Evolutionary conservation across 2,329 filamentous ascomycete genomes (phyloP).

Genomic region (Aphanoascus verrucosus): DNA sequence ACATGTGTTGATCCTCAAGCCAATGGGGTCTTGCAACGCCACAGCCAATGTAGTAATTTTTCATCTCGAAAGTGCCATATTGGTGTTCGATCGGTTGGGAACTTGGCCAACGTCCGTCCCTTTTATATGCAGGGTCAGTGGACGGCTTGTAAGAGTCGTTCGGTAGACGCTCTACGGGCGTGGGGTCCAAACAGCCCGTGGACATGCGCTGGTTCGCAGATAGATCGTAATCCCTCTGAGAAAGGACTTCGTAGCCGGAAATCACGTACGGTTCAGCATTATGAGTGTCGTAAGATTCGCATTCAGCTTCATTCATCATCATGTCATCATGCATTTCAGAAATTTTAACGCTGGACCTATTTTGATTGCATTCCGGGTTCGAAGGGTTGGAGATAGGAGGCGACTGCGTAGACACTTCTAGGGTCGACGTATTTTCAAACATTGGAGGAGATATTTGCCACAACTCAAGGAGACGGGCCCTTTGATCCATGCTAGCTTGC

Average conservation of each 20-base stretch:
- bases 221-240: slow-evolving; percentile 51
- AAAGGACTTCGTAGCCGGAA: slow-evolving; percentile 64
- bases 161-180: neutral
- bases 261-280: slow-evolving; percentile 74
- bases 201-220: slow-evolving; percentile 13
- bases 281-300: slow-evolving; percentile 20
- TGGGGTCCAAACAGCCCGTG: neutral
- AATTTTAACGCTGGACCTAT: neutral
- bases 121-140: slow-evolving; percentile 34
- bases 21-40: slow-evolving; percentile 16
- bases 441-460: slow-evolving; percentile 72
- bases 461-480: slow-evolving; percentile 64
- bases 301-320: slow-evolving; percentile 1
- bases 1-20: slow-evolving; percentile 20
- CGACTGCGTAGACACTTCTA: neutral
- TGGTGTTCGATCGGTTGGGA: slow-evolving; percentile 30
- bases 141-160: slow-evolving; percentile 25
- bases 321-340: neutral
- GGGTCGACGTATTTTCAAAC: slow-evolving; percentile 41
- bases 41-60: slow-evolving; percentile 21
- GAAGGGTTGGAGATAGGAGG: neutral
- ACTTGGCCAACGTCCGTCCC: slow-evolving; percentile 31
- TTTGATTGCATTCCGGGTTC: neutral
- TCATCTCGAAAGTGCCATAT: slow-evolving; percentile 30
- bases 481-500: slow-evolving; percentile 60